Base-by-base conservation (phyloP, 371 early-diverging fungal genomes). In the Conidiobolus incongruus region DNA sequence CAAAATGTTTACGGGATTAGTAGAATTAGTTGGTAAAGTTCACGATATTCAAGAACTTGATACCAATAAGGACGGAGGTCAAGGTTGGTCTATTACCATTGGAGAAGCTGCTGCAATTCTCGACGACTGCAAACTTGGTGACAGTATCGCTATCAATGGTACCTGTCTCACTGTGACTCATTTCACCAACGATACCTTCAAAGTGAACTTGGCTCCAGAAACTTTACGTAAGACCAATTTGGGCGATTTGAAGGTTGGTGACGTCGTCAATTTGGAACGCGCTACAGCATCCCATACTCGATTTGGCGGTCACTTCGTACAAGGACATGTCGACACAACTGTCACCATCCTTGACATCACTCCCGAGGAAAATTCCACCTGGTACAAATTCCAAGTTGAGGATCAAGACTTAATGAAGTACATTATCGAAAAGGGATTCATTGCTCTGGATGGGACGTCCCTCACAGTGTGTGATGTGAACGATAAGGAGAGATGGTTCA, bases 291-390 rank as follows among this genome's bases (percentile, higher is more conserved):
- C 78, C 3, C 67, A 65, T 19, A 81, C 81, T 35, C 73, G 94
- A 12, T 83, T 89, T 50, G 96, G 96, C 34, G 96, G 96, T 0
- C 96, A 95, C 56, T 76, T 90, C 63, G 96, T 95, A 20, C 92
- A 91, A 57, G 95, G 93, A 4, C 96, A 95, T 54, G 83, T 95
- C 34, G 94, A 95, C 53, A 65, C 70, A 15, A 83, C 88, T 0
- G 81, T 80, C 22, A 63, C 65, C 16, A 75, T 95, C 38, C 50
- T 65, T 24, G 54, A 62, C 22, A 66, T 75, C n/a, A 72, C 63
- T 3, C 82, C 81, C 11, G 95, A 95, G 48, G 83, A 70, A 17
- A 87, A 91, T 56, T 83, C 91, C 11, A 54, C 91, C 24, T 72
- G 84, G 59, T 70, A 72, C 54, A 79, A 69, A 42, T 74, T 94